phyloP scores from a whole-genome alignment of 1,139 yeast species.

The Yamadazyma triangularis region DNA sequence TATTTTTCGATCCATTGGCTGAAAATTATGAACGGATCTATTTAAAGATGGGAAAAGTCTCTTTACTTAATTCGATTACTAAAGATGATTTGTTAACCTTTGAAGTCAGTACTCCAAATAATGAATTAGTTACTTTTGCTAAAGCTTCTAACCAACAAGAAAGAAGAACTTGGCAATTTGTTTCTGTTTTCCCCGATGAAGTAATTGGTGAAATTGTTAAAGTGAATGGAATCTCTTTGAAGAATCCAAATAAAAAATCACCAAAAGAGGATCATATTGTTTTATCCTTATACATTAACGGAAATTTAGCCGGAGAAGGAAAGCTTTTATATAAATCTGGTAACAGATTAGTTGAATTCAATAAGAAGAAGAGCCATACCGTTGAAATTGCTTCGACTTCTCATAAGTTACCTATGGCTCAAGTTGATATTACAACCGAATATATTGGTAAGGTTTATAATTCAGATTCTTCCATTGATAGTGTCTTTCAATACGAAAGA shows the following conservation, averaged over 20 bases:
- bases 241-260: slow-evolving; percentile 25
- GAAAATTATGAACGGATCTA: slow-evolving; percentile 58
- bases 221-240: slow-evolving; percentile 52
- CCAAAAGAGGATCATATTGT: slow-evolving; percentile 52
- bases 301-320: slow-evolving; percentile 57
- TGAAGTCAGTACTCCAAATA: slow-evolving; percentile 45
- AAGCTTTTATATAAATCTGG: slow-evolving; percentile 39
- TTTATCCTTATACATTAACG: slow-evolving; percentile 62
- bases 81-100: slow-evolving; percentile 43
- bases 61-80: slow-evolving; percentile 25
- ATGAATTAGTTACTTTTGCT: slow-evolving; percentile 49
- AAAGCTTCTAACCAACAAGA: slow-evolving; percentile 66
- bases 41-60: slow-evolving; percentile 51
- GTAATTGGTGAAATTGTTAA: slow-evolving; percentile 66
- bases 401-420: slow-evolving; percentile 40
- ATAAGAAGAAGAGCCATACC: slow-evolving; percentile 30
- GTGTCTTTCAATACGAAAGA: slow-evolving; percentile 53
- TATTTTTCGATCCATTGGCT: slow-evolving; percentile 60
- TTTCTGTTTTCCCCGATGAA: slow-evolving; percentile 75
- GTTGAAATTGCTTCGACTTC: slow-evolving; percentile 32
- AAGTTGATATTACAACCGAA: slow-evolving; percentile 55
- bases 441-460: slow-evolving; percentile 71
- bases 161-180: slow-evolving; percentile 60
- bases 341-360: slow-evolving; percentile 37
- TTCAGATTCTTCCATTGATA: slow-evolving; percentile 54